Evolutionary conservation across 371 early-diverging fungal species (phyloP).

Genomic region (Mortierella sp.): DNA sequence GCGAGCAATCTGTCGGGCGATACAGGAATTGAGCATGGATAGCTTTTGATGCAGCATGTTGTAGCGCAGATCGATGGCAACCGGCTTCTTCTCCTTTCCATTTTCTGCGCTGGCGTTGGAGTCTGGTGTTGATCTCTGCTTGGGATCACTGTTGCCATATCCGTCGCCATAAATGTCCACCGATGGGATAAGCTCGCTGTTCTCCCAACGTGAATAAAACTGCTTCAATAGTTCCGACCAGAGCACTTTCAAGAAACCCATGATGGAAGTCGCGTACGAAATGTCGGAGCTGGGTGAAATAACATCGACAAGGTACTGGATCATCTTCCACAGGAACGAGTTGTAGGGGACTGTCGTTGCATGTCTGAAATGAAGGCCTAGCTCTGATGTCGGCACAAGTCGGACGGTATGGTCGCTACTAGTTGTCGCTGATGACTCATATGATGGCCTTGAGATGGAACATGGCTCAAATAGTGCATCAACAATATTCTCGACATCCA

Average conservation of each 20-base stretch:
- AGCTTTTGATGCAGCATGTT: constrained; percentile 88
- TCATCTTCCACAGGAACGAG: constrained; percentile 80
- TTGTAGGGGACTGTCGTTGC: constrained; percentile 70
- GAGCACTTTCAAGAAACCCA: constrained; percentile 72
- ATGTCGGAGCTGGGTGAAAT: constrained; percentile 59
- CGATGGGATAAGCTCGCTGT: constrained; percentile 64
- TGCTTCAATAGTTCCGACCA: constrained; percentile 75
- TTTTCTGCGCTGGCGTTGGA: constrained; percentile 1
- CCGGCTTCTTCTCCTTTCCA: constrained; percentile 45
- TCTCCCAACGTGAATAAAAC: constrained; percentile 78
- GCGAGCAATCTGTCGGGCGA: constrained; percentile 61
- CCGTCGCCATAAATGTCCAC: constrained; percentile 54
- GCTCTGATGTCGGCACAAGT: constrained; percentile 53
- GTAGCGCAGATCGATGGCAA: constrained; percentile 79
- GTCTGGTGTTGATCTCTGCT: not conserved
- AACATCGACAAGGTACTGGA: constrained; percentile 65
- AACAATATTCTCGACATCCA: constrained; percentile 52
- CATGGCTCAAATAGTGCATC: constrained; percentile 28
- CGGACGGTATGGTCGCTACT: not conserved
- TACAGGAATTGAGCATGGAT: constrained; percentile 91
- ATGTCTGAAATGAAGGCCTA: constrained; percentile 62
- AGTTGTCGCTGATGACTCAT: not conserved
- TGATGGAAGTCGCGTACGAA: constrained; percentile 58
- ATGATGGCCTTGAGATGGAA: not conserved
- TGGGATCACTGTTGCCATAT: constrained; percentile 11